phyloP scores from a whole-genome alignment of 2,329 filamentous ascomycete genomes.

The Aspergillus ochraceus region DNA sequence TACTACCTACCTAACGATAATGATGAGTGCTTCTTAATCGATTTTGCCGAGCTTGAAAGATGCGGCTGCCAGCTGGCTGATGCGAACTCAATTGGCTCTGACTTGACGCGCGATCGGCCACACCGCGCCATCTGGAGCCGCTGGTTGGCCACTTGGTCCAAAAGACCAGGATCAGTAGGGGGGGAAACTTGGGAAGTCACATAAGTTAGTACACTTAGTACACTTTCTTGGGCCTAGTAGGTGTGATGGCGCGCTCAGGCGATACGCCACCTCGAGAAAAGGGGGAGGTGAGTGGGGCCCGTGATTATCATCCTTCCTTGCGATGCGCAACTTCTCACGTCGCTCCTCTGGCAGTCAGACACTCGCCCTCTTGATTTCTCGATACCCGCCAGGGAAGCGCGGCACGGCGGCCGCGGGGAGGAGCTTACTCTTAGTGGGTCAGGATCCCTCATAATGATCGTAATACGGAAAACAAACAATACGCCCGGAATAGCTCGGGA shows the following conservation, averaged over 20 bases:
- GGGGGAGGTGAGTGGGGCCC: constrained; percentile 18
- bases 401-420: constrained; percentile 18
- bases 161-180: constrained; percentile 23
- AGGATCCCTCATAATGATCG: background rate
- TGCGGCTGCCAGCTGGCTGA: constrained; percentile 29
- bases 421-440: constrained; percentile 10
- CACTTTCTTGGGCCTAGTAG: background rate
- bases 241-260: constrained; percentile 30
- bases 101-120: constrained; percentile 43
- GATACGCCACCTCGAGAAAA: constrained; percentile 25
- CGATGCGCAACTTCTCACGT: background rate
- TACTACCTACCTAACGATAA: too few relatives aligned
- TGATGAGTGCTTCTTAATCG: background rate
- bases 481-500: too few relatives aligned
- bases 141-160: constrained; percentile 17
- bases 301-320: too few relatives aligned
- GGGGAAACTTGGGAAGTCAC: constrained; percentile 21
- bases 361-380: constrained; percentile 1
- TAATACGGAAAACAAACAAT: too few relatives aligned
- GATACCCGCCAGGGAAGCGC: constrained; percentile 26
- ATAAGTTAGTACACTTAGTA: constrained; percentile 7
- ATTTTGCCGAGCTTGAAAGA: background rate
- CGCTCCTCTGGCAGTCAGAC: background rate
- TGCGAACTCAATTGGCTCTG: constrained; percentile 18
- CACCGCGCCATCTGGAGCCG: constrained; percentile 31